Conservation (phyloP, 108 stramenopile genomes). For the Phaeodactylum tricornutum region DNA sequence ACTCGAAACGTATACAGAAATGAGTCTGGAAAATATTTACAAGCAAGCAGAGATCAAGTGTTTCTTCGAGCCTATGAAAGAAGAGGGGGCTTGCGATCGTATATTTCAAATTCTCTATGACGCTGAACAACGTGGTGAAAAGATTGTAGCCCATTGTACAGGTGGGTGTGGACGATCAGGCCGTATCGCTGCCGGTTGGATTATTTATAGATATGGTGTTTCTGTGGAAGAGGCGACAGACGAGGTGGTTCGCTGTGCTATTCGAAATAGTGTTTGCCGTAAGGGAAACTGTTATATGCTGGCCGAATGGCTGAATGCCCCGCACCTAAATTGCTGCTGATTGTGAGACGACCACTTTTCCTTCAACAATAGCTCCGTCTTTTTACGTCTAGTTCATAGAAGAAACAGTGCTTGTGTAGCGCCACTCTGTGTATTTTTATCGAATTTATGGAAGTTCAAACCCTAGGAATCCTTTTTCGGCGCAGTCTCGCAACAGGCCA, state of each 20-base stretch:
- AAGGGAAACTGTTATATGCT: too few species aligned
- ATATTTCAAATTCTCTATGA: neutral
- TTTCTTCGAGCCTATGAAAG: constrained; percentile 5
- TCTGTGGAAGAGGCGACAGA: constrained; percentile 15
- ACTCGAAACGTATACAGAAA: constrained; percentile 17
- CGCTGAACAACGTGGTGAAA: constrained; percentile 1
- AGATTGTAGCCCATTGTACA: constrained; percentile 24
- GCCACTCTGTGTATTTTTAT: too few species aligned
- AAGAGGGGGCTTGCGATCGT: neutral
- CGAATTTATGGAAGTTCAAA: constrained; percentile 59
- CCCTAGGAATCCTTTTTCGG: constrained; percentile 39
- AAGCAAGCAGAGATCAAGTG: constrained; percentile 5
- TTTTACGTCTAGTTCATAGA: too few species aligned
- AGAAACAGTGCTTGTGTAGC: too few species aligned
- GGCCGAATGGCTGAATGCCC: too few species aligned
- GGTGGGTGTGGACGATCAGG: constrained; percentile 24
- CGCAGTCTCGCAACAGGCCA: constrained; percentile 45
- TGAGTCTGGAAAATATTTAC: constrained; percentile 18
- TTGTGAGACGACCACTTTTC: too few species aligned
- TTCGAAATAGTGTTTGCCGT: too few species aligned
- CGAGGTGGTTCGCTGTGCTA: too few species aligned
- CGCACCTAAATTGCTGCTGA: too few species aligned
- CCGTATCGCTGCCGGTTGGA: constrained; percentile 26
- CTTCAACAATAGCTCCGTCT: too few species aligned
- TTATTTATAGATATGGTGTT: constrained; percentile 14